Evolutionary conservation across 352 stramenopile genomes (phyloP).

Genomic region (Globisporangium megalacanthum): DNA sequence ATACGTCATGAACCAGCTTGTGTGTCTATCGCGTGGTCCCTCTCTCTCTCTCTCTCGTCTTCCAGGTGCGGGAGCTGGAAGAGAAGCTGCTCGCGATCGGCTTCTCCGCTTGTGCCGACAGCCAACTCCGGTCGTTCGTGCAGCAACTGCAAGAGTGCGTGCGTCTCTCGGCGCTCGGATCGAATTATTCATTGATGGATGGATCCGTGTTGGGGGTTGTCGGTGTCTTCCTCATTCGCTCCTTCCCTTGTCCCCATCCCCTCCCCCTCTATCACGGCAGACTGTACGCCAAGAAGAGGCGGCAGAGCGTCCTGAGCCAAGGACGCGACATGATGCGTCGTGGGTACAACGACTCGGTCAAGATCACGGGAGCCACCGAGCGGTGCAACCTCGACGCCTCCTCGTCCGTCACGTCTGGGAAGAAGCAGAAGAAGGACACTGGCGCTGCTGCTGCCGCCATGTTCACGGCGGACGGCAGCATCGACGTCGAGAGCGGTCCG

Average conservation of each 20-base stretch:
- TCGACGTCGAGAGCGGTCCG: slow-evolving; percentile 42
- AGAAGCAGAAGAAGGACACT: slow-evolving; percentile 26
- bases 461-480: slow-evolving; percentile 4
- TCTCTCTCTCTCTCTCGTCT: neutral
- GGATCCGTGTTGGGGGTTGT: neutral
- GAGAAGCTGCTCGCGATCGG: slow-evolving; percentile 39
- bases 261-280: slow-evolving; percentile 14
- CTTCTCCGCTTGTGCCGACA: slow-evolving; percentile 44
- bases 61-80: slow-evolving; percentile 44
- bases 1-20: neutral
- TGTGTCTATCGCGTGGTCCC: neutral
- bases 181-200: neutral
- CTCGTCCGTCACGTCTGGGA: slow-evolving; percentile 21
- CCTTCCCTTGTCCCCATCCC: neutral
- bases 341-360: slow-evolving; percentile 62
- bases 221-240: neutral
- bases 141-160: slow-evolving; percentile 67
- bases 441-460: slow-evolving; percentile 3
- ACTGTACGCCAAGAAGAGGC: slow-evolving; percentile 64
- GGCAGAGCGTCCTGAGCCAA: slow-evolving; percentile 46
- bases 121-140: slow-evolving; percentile 50
- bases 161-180: slow-evolving; percentile 4
- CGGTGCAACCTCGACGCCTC: slow-evolving; percentile 43
- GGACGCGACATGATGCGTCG: slow-evolving; percentile 48
- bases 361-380: slow-evolving; percentile 40